Evolutionary conservation across 257 asterid species (phyloP).

Genomic region (Solanum habrochaites): DNA sequence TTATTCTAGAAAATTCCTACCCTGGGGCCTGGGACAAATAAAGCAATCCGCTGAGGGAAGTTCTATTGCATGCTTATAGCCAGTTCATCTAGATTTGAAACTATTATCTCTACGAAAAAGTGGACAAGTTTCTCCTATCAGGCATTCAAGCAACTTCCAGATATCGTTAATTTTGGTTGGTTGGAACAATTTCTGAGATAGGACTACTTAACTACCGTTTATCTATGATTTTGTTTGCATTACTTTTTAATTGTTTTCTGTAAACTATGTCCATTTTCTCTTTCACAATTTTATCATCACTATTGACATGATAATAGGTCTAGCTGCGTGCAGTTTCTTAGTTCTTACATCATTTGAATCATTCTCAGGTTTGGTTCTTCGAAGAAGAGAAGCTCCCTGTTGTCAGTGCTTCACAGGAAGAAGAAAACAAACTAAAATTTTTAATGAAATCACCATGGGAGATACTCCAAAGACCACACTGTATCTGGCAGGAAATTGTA

Average conservation of each 20-base stretch:
- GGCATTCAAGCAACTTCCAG: background rate
- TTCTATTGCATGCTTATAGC: background rate
- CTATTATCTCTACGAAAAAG: background rate
- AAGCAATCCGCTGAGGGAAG: background rate
- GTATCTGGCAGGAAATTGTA: slow-evolving; percentile 74
- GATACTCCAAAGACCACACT: slow-evolving; percentile 59
- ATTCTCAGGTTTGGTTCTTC: slow-evolving; percentile 67
- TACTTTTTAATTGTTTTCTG: background rate
- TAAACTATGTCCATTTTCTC: background rate
- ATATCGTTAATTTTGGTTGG: background rate
- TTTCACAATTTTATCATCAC: background rate
- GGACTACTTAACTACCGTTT: background rate
- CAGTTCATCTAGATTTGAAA: background rate
- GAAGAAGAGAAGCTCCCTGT: slow-evolving; percentile 91
- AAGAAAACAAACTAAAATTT: slow-evolving; percentile 46
- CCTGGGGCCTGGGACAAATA: background rate
- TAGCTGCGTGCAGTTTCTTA: background rate
- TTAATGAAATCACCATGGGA: slow-evolving; percentile 96
- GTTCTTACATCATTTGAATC: background rate
- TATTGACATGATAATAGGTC: background rate
- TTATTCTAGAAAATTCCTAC: background rate
- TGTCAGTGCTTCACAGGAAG: slow-evolving; percentile 37
- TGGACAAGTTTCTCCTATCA: background rate
- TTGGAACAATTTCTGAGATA: background rate
- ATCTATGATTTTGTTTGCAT: background rate